A percentile compares a stretch with the other conserved stretches of the same genome.
phyloP scores from a whole-genome alignment of 495 filamentous ascomycete genomes.

The Neurospora hispaniola region DNA sequence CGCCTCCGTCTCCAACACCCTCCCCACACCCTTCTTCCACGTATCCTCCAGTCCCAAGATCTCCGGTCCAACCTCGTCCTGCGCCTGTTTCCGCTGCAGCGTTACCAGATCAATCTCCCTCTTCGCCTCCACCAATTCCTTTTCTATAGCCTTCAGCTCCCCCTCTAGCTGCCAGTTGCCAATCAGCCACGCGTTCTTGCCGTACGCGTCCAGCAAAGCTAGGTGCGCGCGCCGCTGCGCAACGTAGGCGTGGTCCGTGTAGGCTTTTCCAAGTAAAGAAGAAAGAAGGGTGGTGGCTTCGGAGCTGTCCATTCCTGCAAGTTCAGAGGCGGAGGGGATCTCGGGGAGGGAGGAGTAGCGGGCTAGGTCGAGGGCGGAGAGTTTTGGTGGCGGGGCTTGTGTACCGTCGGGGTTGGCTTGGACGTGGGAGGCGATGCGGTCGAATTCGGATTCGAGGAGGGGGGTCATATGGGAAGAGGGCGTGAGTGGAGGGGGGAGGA shows the following conservation, averaged over 20 bases:
- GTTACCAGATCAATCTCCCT: slow-evolving; percentile 59
- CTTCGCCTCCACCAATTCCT: slow-evolving; percentile 58
- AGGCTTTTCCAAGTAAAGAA: slow-evolving; percentile 35
- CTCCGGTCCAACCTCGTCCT: slow-evolving; percentile 60
- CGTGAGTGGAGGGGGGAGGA: slow-evolving; percentile 24
- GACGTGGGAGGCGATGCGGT: slow-evolving; percentile 14
- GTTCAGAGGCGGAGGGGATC: slow-evolving; percentile 9
- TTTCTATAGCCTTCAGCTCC: slow-evolving; percentile 60
- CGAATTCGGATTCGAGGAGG: slow-evolving; percentile 51
- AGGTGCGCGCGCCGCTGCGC: slow-evolving; percentile 56
- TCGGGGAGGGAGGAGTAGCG: slow-evolving; percentile 64
- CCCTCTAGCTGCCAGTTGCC: slow-evolving; percentile 71
- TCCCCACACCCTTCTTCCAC: slow-evolving; percentile 63
- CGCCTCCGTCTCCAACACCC: slow-evolving; percentile 63
- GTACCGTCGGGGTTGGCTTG: not conserved
- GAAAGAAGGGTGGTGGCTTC: slow-evolving; percentile 19
- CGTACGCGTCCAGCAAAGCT: slow-evolving; percentile 62
- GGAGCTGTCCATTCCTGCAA: slow-evolving; percentile 5
- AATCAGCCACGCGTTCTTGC: slow-evolving; percentile 86
- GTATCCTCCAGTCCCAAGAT: slow-evolving; percentile 56
- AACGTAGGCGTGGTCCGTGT: slow-evolving; percentile 58
- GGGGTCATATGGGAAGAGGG: slow-evolving; percentile 40
- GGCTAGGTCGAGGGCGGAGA: slow-evolving; percentile 60
- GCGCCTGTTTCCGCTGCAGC: slow-evolving; percentile 54
- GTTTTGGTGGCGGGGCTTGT: slow-evolving; percentile 22